Conservation (phyloP, 2,329 filamentous ascomycete species). For the Magnaporthiopsis rhizophila region DNA sequence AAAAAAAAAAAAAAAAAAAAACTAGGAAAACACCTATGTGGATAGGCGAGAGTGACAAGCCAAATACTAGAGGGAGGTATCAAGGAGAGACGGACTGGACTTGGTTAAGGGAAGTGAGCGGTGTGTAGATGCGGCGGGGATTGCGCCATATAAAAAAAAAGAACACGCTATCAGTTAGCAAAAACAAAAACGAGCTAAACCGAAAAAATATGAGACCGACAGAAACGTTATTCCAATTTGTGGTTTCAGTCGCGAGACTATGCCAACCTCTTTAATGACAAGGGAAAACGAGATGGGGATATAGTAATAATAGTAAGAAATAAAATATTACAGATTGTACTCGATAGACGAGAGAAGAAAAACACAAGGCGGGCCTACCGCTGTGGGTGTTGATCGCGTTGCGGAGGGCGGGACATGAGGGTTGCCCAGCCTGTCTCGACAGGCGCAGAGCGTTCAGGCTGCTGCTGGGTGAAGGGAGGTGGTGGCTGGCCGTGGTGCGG, state of each 20-base stretch:
- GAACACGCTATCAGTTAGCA: background rate
- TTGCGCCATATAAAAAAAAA: too few relatives aligned
- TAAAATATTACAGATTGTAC: background rate
- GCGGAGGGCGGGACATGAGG: background rate
- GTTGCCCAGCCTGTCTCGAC: background rate
- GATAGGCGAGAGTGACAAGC: background rate
- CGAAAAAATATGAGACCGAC: background rate
- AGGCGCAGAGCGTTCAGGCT: background rate
- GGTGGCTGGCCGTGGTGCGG: background rate
- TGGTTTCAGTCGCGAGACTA: constrained; percentile 2
- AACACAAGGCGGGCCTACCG: background rate
- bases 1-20: background rate
- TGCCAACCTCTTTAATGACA: constrained; percentile 4
- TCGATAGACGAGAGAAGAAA: background rate
- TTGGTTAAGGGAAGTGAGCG: background rate
- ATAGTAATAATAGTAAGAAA: background rate
- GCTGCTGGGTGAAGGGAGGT: background rate
- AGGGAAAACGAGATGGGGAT: background rate
- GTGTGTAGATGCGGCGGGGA: background rate
- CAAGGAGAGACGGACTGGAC: background rate
- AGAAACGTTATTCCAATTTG: background rate
- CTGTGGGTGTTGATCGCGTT: background rate
- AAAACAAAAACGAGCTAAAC: background rate
- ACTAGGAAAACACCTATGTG: too few relatives aligned
- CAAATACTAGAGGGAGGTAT: background rate